These are phyloP conservation scores for Pseudomonodictys pantanalensis DNA, from an alignment of 495 filamentous ascomycete species.

Conservation along the genomic window DNA sequence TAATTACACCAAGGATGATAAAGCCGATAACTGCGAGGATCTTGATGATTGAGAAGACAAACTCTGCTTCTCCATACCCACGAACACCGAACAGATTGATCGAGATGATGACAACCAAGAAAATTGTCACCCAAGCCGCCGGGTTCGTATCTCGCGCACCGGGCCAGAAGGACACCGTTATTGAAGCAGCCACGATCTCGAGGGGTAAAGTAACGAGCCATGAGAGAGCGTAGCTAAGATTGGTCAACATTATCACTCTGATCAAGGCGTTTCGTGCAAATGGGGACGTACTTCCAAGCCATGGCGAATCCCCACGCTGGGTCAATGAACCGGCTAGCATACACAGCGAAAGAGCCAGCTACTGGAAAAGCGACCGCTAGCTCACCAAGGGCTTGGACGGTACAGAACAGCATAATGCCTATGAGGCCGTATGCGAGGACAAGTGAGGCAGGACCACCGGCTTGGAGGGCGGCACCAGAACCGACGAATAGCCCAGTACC, in stretches of 20 bases:
- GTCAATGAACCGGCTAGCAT: conserved; percentile 87
- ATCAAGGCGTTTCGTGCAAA: not conserved
- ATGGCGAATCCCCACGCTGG: conserved; percentile 98
- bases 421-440: conserved; percentile 82
- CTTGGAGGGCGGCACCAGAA: conserved; percentile 71
- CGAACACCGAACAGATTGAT: conserved; percentile 45
- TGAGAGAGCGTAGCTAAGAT: conserved; percentile 75
- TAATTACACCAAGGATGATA: conserved; percentile 43
- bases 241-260: conserved; percentile 1
- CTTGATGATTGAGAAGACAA: conserved; percentile 56
- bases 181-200: conserved; percentile 89
- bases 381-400: conserved; percentile 88
- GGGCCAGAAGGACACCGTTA: conserved; percentile 86
- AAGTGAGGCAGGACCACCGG: conserved; percentile 82
- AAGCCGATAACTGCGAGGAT: conserved; percentile 66
- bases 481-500: conserved; percentile 90
- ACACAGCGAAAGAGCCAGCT: conserved; percentile 88
- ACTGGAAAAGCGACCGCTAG: conserved; percentile 89
- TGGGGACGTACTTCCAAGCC: conserved; percentile 84
- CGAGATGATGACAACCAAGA: conserved; percentile 38
- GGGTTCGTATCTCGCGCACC: conserved; percentile 51
- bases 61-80: conserved; percentile 46
- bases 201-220: conserved; percentile 88
- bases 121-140: conserved; percentile 71
- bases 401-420: conserved; percentile 86